Evolutionary conservation across 2,329 filamentous ascomycete genomes (phyloP), one percentile per base, ranked within the genome.

Genomic region (Sporothrix brunneoviolacea): DNA sequence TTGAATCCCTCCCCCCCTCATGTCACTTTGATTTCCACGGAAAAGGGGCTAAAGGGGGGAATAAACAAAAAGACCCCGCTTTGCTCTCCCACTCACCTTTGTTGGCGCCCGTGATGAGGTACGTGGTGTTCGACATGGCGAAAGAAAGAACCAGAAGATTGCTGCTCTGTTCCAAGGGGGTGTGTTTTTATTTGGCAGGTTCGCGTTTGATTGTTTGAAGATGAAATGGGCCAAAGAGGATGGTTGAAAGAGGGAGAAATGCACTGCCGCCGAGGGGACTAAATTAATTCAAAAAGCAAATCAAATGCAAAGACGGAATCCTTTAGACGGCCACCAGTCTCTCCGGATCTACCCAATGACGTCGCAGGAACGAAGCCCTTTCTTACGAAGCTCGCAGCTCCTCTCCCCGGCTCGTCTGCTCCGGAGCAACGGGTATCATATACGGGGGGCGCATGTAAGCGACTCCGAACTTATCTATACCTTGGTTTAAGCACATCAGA

Each of bases 101-200:
- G 59, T 64, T 64, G 21, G 61, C 58, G 35, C 61, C 61, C 3
- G 61, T 62, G 48, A 64, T 52, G 45, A 62, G 58, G 55, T 62
- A 64, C 45, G 61, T 54, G 28, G 58, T 62, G 50, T 56, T 56
- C 9, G 57, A 38, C 60, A 62, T 62, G 13, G n/a, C 54, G 30
- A 42, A 24, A 7, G 15, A 13, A 32, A 9, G 13, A 32, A 39
- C n/a, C n/a, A n/a, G n/a, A n/a, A n/a, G n/a, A n/a, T n/a, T n/a
- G n/a, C n/a, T n/a, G n/a, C n/a, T n/a, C n/a, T n/a, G n/a, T n/a
- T n/a, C n/a, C n/a, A n/a, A n/a, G n/a, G n/a, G n/a, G n/a, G n/a
- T n/a, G n/a, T n/a, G n/a, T n/a, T n/a, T 18, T 30, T 7, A 21
- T 32, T 7, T 13, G 6, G 15, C 8, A 35, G 10, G 30, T 24